Base-by-base conservation (phyloP, 257 asterid species). In the Nicotiana noctiflora region DNA sequence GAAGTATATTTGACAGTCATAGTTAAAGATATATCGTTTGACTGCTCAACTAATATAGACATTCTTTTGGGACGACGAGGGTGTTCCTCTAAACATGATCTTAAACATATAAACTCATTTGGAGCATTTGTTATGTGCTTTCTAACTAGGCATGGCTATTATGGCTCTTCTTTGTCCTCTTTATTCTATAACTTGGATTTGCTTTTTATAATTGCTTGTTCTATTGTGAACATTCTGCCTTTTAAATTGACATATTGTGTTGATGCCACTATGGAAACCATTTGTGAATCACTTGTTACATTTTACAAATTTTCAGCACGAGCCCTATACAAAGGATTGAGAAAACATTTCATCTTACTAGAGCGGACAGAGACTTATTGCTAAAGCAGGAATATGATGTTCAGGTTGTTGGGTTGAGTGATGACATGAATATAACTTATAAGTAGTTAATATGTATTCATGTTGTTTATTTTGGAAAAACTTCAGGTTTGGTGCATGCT, bases 401-500 rank as follows among this genome's bases (percentile, higher is more conserved):
- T 84, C 99, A 96, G 99, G 99, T 96, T 64, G 79, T 77, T 46
- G 61, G 61, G 23, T 74, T 19, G 52, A 79, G 10, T 79, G 60
- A 79, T 79, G 29, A 27, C 44, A 51, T 79, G 21, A 15, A 21
- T 40, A 15, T 51, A 18, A 49, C 46, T 32, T 40, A 15, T 51
- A 18, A 49, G 60, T 32, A 18, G 44, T 66, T 23, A 62, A 23
- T 63, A 8, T 74, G 78, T 74, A 74, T 23, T 74, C 23, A 74
- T 74, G 23, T 34, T 74, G 61, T 74, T 14, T 49, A 8, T 49
- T 74, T 74, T 49, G 61, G 51, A 49, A 40, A 46, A 86, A 81
- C 70, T 81, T 64, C 82, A 96, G 98, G 99, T 94, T 9, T 92
- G 97, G 98, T 92, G 87, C 90, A 91, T 92, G 93, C 98, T 94